Evolutionary conservation across 257 asterid species (phyloP).

Genomic region (Salvia hispanica): DNA sequence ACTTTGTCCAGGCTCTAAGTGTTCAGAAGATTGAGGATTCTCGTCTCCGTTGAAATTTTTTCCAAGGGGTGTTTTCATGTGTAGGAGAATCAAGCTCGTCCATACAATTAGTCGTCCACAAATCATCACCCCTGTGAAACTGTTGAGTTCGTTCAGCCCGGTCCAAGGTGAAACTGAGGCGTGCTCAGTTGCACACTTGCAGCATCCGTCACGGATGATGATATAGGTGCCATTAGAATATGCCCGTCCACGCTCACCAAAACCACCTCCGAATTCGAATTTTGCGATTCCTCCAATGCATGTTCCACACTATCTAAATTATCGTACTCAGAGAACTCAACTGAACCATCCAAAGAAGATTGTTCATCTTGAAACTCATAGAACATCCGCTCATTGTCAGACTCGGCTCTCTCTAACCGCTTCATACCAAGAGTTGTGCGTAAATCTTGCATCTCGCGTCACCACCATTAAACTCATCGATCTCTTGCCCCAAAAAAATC

Average conservation of each 20-base stretch:
- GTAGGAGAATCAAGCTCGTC: conserved; percentile 38
- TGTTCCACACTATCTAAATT: conserved; percentile 59
- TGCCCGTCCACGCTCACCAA: conserved; percentile 93
- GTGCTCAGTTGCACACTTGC: conserved; percentile 62
- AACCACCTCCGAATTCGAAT: conserved; percentile 75
- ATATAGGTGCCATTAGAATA: conserved; percentile 83
- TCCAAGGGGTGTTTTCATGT: conserved; percentile 30
- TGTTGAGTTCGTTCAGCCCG: conserved; percentile 62
- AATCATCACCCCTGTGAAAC: conserved; percentile 47
- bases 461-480: conserved; percentile 36
- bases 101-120: conserved; percentile 54
- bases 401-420: conserved; percentile 69
- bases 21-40: conserved; percentile 32
- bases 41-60: conserved; percentile 27
- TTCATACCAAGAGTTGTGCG: conserved; percentile 66
- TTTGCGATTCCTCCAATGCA: conserved; percentile 65
- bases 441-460: conserved; percentile 62
- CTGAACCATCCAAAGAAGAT: conserved; percentile 63
- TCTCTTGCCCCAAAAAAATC: conserved; percentile 42
- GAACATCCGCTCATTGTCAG: conserved; percentile 65
- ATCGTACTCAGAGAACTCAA: conserved; percentile 67
- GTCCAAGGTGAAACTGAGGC: conserved; percentile 78
- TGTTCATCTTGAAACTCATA: conserved; percentile 83
- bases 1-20: conserved; percentile 37
- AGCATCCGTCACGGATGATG: conserved; percentile 53